Conservation (phyloP, 257 asterid genomes). For the Thymus mandschuricus region DNA sequence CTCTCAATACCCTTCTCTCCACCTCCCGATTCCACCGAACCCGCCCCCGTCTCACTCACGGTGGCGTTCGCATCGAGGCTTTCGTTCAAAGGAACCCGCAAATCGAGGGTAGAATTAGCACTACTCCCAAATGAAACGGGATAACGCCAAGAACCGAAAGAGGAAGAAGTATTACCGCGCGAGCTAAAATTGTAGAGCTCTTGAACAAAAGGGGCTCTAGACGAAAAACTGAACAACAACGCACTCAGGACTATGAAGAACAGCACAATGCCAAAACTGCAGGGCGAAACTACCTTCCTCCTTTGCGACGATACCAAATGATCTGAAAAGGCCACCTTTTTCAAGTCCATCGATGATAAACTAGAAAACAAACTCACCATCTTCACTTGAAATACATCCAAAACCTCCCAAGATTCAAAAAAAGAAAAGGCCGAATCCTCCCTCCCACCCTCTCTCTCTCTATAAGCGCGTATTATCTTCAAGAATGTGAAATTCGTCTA, state of each 20-base stretch:
- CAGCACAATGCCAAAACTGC: conserved; percentile 52
- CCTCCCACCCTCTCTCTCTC: background rate
- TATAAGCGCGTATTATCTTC: background rate
- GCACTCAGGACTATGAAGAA: conserved; percentile 54
- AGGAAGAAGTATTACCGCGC: conserved; percentile 28
- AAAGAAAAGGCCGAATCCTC: background rate
- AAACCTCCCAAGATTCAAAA: background rate
- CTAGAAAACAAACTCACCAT: conserved; percentile 44
- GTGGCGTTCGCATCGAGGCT: conserved; percentile 36
- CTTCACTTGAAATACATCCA: background rate
- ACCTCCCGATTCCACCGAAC: conserved; percentile 37
- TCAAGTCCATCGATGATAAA: conserved; percentile 53
- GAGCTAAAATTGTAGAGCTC: conserved; percentile 46
- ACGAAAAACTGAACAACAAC: conserved; percentile 50
- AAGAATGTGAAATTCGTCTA: conserved; percentile 5
- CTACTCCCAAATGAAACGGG: conserved; percentile 32
- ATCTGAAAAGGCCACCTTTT: conserved; percentile 54
- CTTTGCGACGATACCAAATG: conserved; percentile 54
- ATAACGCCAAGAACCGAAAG: conserved; percentile 47
- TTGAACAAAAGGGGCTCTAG: conserved; percentile 53
- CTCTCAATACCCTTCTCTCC: conserved; percentile 33
- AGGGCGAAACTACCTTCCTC: conserved; percentile 63
- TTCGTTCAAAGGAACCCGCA: conserved; percentile 31
- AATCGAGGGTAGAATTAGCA: conserved; percentile 18
- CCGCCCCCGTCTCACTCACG: conserved; percentile 31